These are phyloP conservation scores for Leishmania gerbilli DNA, from an alignment of 208 protist genomes.

Conservation along the genomic window DNA sequence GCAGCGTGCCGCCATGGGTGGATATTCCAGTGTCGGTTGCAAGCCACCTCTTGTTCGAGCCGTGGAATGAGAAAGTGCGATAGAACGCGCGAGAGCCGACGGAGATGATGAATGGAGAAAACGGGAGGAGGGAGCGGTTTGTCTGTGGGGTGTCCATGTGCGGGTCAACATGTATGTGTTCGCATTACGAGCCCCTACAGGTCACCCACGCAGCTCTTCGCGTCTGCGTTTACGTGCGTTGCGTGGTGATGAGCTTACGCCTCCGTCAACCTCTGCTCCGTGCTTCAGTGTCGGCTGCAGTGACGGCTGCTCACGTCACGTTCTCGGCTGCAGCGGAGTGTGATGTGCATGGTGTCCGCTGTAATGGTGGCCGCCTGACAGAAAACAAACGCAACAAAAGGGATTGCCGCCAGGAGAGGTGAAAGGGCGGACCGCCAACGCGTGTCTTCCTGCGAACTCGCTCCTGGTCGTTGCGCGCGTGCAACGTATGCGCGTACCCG, in stretches of 20 bases:
- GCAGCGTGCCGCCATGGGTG: conserved; percentile 73
- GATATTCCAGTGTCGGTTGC: conserved; percentile 85
- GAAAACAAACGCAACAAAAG: not conserved
- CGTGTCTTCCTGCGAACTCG: not conserved
- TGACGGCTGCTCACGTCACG: not conserved
- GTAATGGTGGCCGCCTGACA: not conserved
- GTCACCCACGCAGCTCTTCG: not conserved
- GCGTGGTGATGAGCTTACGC: not conserved
- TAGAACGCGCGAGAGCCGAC: not conserved
- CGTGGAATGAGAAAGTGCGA: conserved; percentile 62
- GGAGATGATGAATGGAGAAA: not conserved
- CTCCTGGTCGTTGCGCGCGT: not conserved
- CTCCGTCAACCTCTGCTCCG: not conserved
- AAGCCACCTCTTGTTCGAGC: conserved; percentile 81
- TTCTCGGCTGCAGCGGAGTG: not conserved
- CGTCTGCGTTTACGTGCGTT: not conserved
- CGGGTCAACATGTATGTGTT: not conserved
- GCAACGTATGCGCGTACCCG: not conserved
- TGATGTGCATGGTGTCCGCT: not conserved
- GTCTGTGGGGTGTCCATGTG: not conserved
- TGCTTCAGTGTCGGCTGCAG: not conserved
- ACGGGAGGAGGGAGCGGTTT: not conserved
- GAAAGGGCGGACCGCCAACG: not conserved
- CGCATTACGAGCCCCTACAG: too few relatives aligned
- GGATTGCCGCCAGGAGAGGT: not conserved